Conservation (phyloP, 495 filamentous ascomycete genomes). For the Penicillium canescens region DNA sequence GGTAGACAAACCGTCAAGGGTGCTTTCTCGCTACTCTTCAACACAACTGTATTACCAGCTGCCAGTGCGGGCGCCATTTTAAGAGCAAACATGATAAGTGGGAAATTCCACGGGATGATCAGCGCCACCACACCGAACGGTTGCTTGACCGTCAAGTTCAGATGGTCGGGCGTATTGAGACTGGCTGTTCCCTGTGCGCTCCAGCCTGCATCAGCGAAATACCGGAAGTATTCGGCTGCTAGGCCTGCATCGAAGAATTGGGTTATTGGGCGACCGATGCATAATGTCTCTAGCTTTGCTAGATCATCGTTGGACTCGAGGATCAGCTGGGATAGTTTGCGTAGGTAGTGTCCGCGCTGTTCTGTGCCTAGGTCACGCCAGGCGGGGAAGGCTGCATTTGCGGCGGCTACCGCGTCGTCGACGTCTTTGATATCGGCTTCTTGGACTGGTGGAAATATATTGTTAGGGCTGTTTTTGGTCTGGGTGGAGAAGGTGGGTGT, state of each 20-base stretch:
- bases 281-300: conserved; percentile 43
- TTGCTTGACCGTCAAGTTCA: conserved; percentile 44
- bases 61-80: conserved; percentile 59
- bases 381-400: conserved; percentile 57
- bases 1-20: conserved; percentile 47
- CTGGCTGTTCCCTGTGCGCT: conserved; percentile 49
- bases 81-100: conserved; percentile 36
- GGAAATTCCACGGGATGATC: conserved; percentile 42
- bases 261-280: conserved; percentile 35
- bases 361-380: conserved; percentile 53
- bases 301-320: conserved; percentile 49
- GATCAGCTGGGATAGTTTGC: conserved; percentile 56
- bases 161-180: conserved; percentile 57
- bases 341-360: conserved; percentile 47
- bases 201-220: conserved; percentile 34
- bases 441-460: conserved; percentile 24
- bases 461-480: background rate
- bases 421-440: conserved; percentile 55
- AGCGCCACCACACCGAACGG: conserved; percentile 33
- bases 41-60: conserved; percentile 58
- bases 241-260: conserved; percentile 19
- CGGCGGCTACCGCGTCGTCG: conserved; percentile 58
- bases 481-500: background rate
- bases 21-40: conserved; percentile 60
- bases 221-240: conserved; percentile 23